phyloP scores from a whole-genome alignment of 768 basidiomycete species.

The Multifurca ochricompacta region DNA sequence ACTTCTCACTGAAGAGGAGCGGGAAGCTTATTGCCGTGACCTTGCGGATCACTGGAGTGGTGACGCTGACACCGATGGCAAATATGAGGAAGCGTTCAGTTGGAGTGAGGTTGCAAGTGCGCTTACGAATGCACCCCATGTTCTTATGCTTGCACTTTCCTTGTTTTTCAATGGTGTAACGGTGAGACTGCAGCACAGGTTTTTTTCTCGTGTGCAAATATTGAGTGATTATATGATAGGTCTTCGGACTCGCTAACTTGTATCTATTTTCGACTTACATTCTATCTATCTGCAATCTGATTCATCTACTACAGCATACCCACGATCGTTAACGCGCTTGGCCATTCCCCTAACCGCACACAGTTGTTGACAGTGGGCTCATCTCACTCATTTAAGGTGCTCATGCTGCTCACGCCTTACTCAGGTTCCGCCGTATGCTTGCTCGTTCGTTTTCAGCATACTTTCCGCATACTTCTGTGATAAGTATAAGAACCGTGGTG shows the following conservation, averaged over 20 bases:
- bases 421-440: slow-evolving; percentile 22
- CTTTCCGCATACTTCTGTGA: too few relatives aligned
- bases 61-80: slow-evolving; percentile 33
- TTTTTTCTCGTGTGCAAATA: not conserved
- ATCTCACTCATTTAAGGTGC: not conserved
- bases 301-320: slow-evolving; percentile 21
- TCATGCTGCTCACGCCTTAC: slow-evolving; percentile 22
- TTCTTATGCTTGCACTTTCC: slow-evolving; percentile 41
- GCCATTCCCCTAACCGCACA: slow-evolving; percentile 23
- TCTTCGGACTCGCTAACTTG: too few relatives aligned
- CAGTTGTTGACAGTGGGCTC: slow-evolving; percentile 25
- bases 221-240: not conserved
- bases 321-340: slow-evolving; percentile 24
- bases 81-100: slow-evolving; percentile 39
- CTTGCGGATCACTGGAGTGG: slow-evolving; percentile 26
- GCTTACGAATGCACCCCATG: too few relatives aligned
- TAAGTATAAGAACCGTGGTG: slow-evolving; percentile 7
- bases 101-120: too few relatives aligned
- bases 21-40: slow-evolving; percentile 30
- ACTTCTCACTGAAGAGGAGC: slow-evolving; percentile 47
- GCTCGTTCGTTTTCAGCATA: slow-evolving; percentile 7
- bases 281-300: not conserved
- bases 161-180: slow-evolving; percentile 49
- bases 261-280: slow-evolving; percentile 24
- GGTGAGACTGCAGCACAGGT: not conserved